Base-by-base conservation (phyloP, 192 early-diverging fungal species). In the Oehlia diaphana region DNA sequence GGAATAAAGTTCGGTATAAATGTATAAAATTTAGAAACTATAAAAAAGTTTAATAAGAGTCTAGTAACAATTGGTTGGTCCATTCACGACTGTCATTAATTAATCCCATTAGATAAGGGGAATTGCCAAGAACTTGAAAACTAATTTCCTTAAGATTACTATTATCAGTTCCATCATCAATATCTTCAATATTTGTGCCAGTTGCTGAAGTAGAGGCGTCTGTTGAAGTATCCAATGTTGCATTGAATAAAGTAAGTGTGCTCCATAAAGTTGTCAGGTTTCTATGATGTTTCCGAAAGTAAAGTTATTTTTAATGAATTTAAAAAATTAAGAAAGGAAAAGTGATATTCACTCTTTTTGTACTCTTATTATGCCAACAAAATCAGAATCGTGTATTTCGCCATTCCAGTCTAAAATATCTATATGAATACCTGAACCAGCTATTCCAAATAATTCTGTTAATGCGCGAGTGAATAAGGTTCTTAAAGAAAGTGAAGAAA, bases 251-350 rank as follows among this genome's bases (percentile, higher is more conserved):
- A 63, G 74, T 76, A 31, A 76, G 33, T 2, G 74, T n/a, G n/a
- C 61, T 76, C 74, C 74, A 76, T 63, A 76, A 76, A 33, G 58
- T 76, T 19, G 58, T 76, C 62, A 76, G 21, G 9, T 76, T 35
- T 13, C 71, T 72, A 50, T 70, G 6, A 33, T 33, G 5, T 44
- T 50, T 28, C 26, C 47, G 19, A 3, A 6, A 7, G 49, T 53
- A 53, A 37, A 50, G 53, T 58, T 58, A 58, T 58, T 58, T 53
- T 58, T 58, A 19, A 58, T 7, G 19, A 58, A 21, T 1, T 58
- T 19, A 21, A 6, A 58, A 7, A 12, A 28, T 23, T 31, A 65
- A 31, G 26, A 50, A 53, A 72, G 4, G 39, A 6, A 14, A 42
- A 42, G 35, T 35, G 44, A 72, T n/a, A 50, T 26, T 72, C 53